These are phyloP conservation scores for Ogataea hybrid DNA, from an alignment of 1,139 yeast genomes.

Conservation along the genomic window DNA sequence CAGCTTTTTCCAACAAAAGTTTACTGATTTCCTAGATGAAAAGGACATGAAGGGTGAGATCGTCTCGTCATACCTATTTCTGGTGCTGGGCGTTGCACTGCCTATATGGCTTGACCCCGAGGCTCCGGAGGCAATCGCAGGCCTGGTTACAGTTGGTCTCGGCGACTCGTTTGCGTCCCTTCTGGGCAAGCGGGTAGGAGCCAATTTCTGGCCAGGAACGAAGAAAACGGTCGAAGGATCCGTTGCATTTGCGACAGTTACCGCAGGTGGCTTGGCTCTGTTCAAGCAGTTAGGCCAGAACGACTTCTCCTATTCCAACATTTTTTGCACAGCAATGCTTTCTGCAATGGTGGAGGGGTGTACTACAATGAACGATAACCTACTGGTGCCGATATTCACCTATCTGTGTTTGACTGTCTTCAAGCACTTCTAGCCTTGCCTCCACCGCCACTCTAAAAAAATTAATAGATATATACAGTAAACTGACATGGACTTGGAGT, in stretches of 20 bases:
- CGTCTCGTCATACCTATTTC: conserved; percentile 63
- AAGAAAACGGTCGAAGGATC: conserved; percentile 69
- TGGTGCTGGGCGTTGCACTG: conserved; percentile 57
- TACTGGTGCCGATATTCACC: conserved; percentile 57
- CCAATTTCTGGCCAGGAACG: conserved; percentile 51
- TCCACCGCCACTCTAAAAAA: conserved; percentile 5
- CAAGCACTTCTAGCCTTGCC: conserved; percentile 11
- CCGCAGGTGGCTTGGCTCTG: conserved; percentile 38
- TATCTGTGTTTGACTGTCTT: conserved; percentile 34
- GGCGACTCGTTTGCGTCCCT: conserved; percentile 71
- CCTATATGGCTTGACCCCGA: conserved; percentile 47
- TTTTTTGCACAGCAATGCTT: conserved; percentile 44
- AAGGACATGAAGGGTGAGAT: conserved; percentile 67
- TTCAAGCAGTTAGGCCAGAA: conserved; percentile 35
- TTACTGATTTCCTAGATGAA: conserved; percentile 58
- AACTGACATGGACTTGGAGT: conserved; percentile 2
- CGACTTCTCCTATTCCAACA: conserved; percentile 40
- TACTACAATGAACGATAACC: conserved; percentile 61
- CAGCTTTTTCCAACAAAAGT: conserved; percentile 32
- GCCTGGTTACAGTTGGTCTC: conserved; percentile 46
- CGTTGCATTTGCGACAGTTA: conserved; percentile 50
- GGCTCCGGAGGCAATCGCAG: conserved; percentile 37
- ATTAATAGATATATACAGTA: not conserved
- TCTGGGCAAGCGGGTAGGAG: conserved; percentile 59
- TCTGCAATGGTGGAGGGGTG: conserved; percentile 62